phyloP scores from a whole-genome alignment of 2,329 filamentous ascomycete genomes.

The Pestalotiopsis sp. region DNA sequence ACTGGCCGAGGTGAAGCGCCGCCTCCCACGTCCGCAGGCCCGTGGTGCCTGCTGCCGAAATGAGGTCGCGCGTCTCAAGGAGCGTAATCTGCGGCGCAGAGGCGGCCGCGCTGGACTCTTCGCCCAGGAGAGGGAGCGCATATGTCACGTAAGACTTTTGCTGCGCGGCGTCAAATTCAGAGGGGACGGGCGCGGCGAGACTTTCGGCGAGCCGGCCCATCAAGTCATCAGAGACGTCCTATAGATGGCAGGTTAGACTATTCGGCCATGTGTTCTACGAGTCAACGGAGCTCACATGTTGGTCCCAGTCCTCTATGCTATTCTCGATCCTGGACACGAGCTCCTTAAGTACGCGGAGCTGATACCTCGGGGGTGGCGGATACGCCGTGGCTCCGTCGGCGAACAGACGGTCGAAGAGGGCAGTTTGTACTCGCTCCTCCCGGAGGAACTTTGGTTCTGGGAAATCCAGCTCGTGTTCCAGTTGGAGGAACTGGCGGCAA shows the following conservation, averaged over 20 bases:
- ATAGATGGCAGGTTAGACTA: slow-evolving; percentile 26
- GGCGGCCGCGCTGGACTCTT: background rate
- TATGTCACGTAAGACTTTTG: slow-evolving; percentile 78
- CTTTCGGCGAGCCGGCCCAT: slow-evolving; percentile 69
- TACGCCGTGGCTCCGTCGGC: slow-evolving; percentile 54
- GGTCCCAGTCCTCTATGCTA: slow-evolving; percentile 78
- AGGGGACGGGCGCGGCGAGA: slow-evolving; percentile 63
- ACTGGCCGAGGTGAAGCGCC: slow-evolving; percentile 71
- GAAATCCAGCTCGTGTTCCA: slow-evolving; percentile 66
- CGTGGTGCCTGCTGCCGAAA: slow-evolving; percentile 73
- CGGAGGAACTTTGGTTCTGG: slow-evolving; percentile 62
- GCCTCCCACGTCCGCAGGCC: slow-evolving; percentile 83
- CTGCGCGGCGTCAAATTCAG: slow-evolving; percentile 67
- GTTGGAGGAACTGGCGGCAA: slow-evolving; percentile 77
- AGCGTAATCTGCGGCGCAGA: slow-evolving; percentile 53
- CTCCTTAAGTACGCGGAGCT: slow-evolving; percentile 71
- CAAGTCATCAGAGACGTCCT: slow-evolving; percentile 85
- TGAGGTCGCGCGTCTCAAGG: slow-evolving; percentile 68
- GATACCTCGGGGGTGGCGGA: slow-evolving; percentile 70
- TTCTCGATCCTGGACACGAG: slow-evolving; percentile 71
- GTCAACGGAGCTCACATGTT: slow-evolving; percentile 69
- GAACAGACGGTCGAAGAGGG: slow-evolving; percentile 69
- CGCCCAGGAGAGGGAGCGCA: slow-evolving; percentile 40
- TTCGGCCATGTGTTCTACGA: background rate
- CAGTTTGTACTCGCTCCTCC: slow-evolving; percentile 62